Evolutionary conservation across 2,329 filamentous ascomycete species (phyloP).

Genomic region (Aspergillus amoenus): DNA sequence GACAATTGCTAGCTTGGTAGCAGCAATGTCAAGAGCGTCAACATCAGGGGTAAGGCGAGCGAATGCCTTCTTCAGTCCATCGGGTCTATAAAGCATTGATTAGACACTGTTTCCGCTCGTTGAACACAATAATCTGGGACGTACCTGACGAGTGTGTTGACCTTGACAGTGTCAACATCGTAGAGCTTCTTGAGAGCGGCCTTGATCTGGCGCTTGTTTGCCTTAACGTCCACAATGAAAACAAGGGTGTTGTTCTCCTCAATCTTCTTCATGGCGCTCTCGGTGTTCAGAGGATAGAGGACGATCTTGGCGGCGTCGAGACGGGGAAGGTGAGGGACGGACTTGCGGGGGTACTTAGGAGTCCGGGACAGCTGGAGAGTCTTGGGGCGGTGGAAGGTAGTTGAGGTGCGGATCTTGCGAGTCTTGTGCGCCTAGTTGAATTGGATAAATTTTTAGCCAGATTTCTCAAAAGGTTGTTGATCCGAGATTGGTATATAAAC

Average conservation of each 20-base stretch:
- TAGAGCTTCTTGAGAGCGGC: slow-evolving; percentile 97
- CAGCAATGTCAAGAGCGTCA: slow-evolving; percentile 97
- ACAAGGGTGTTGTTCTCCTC: slow-evolving; percentile 99
- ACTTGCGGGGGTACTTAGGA: slow-evolving; percentile 97
- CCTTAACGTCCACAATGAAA: slow-evolving; percentile 95
- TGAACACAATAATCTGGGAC: slow-evolving; percentile 5
- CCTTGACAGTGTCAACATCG: slow-evolving; percentile 96
- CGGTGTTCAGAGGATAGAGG: slow-evolving; percentile 97
- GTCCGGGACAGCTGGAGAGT: slow-evolving; percentile 86
- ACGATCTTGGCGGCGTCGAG: slow-evolving; percentile 98
- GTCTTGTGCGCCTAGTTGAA: slow-evolving; percentile 71
- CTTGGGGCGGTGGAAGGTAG: slow-evolving; percentile 97
- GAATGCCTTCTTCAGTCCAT: slow-evolving; percentile 98
- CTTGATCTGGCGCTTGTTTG: slow-evolving; percentile 99
- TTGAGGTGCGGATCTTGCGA: slow-evolving; percentile 87
- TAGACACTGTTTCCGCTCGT: not conserved
- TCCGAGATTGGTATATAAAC: slow-evolving; percentile 40
- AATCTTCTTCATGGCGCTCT: slow-evolving; percentile 99
- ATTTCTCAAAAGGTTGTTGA: not conserved
- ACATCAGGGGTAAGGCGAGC: slow-evolving; percentile 93
- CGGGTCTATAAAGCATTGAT: slow-evolving; percentile 60
- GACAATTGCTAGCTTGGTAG: slow-evolving; percentile 97
- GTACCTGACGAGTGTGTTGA: slow-evolving; percentile 98
- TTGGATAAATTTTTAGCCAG: slow-evolving; percentile 15
- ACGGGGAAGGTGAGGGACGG: slow-evolving; percentile 81